Base-by-base conservation (phyloP, 306 rosid genomes). In the Vicia villosa region DNA sequence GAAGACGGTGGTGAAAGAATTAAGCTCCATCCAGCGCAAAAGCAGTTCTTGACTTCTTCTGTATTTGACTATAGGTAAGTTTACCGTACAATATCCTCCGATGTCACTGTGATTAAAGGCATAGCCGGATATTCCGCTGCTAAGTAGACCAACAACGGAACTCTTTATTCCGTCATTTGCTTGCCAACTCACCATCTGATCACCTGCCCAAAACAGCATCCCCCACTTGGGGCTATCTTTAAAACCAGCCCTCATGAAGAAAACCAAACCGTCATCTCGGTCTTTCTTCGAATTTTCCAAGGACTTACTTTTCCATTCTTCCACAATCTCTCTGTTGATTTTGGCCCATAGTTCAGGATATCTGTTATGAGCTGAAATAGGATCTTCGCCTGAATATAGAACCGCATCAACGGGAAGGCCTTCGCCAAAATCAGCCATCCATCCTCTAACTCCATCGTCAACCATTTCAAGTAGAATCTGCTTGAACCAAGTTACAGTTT, bases 131-230 rank as follows among this genome's bases (percentile, higher is more conserved):
- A 93, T 80, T 74, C 97, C 98, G 75, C 98, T 85, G 86, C 98
- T 90, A 16, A 93, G 83, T n/a, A 94, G 76, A 74, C 97, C 98
- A 76, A 88, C 87, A 62, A 94, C 96, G 1, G 92, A 83, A 74
- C 98, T 94, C 95, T 90, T 94, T 81, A 94, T 94, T 47, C 98
- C 96, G 77, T 94, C 98, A 73, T 94, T 84, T 50, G 81, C 49
- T 74, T 94, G 98, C 98, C 98, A 94, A 73, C 98, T 94, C 7
- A 94, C 98, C 98, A 90, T 94, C 83, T 94, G 98, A 74, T 94
- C 98, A 61, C 98, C 97, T 86, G 90, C 98, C 98, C 98, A 93
- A 72, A 93, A 93, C 26, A 90, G 81, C 97, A 90, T 88, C 26
- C 96, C 94, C 97, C 94, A 93, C 72, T 82, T 85, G 4, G 96